These are phyloP conservation scores for Diaporthe batatas DNA, from an alignment of 2,329 filamentous ascomycete genomes.

Conservation along the genomic window DNA sequence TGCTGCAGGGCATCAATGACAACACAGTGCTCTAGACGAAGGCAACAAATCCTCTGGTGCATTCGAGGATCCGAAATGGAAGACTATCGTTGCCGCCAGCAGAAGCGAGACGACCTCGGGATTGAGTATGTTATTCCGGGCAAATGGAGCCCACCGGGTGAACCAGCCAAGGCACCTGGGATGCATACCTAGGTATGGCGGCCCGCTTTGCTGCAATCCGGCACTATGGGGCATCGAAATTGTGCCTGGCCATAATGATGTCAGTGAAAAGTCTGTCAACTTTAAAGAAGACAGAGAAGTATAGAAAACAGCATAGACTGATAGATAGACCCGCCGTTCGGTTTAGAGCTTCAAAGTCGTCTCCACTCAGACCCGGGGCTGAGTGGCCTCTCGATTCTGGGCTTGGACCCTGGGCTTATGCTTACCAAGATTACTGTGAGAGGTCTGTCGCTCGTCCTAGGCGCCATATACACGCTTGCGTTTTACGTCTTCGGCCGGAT, in stretches of 20 bases:
- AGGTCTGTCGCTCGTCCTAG: constrained; percentile 43
- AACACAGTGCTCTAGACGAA: not conserved
- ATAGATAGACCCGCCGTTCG: constrained; percentile 6
- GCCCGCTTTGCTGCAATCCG: constrained; percentile 44
- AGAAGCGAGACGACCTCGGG: constrained; percentile 19
- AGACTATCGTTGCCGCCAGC: not conserved
- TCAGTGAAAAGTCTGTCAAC: constrained; percentile 33
- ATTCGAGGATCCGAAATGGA: not conserved
- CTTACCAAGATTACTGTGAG: constrained; percentile 40
- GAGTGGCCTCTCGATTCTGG: constrained; percentile 49
- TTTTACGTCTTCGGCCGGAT: not conserved
- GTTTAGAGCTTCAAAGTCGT: constrained; percentile 49
- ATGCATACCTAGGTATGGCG: too few relatives aligned
- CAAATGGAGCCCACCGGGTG: constrained; percentile 45
- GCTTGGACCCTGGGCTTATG: constrained; percentile 53
- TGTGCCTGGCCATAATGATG: constrained; percentile 52
- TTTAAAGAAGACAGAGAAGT: too few relatives aligned
- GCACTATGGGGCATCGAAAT: constrained; percentile 51
- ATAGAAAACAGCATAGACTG: not conserved
- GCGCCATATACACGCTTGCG: constrained; percentile 29
- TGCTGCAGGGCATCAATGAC: not conserved
- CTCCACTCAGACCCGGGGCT: constrained; percentile 48
- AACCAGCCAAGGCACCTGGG: constrained; percentile 41
- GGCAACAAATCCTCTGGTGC: not conserved
- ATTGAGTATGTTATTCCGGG: constrained; percentile 47